Conservation (phyloP, 345 rosid species). For the Ceriops zippeliana region DNA sequence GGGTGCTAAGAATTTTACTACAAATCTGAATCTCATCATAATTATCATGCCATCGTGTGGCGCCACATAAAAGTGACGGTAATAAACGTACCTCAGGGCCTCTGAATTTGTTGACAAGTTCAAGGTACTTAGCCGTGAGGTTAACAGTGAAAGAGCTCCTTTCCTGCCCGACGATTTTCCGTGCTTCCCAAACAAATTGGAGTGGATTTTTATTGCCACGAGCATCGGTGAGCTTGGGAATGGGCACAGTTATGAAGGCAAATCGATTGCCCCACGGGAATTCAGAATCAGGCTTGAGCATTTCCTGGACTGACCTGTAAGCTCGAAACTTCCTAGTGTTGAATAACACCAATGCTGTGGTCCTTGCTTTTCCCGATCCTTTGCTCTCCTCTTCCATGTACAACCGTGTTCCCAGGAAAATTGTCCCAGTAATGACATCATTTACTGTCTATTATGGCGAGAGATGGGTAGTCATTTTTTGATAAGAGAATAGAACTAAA, state of each 20-base stretch:
- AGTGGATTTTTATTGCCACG: constrained; percentile 24
- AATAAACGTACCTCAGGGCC: constrained; percentile 31
- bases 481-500: background rate
- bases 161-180: too few species aligned
- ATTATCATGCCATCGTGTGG: too few species aligned
- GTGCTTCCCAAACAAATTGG: background rate
- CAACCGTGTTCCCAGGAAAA: constrained; percentile 43
- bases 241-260: constrained; percentile 36
- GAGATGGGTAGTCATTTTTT: background rate
- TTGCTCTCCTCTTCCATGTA: constrained; percentile 35
- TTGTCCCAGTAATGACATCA: constrained; percentile 45
- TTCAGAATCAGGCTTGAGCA: constrained; percentile 38
- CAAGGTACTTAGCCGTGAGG: constrained; percentile 18
- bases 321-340: constrained; percentile 41
- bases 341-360: constrained; percentile 46
- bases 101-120: constrained; percentile 28
- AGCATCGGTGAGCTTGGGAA: constrained; percentile 23
- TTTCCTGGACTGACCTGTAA: constrained; percentile 46
- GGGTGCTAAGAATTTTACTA: too few species aligned
- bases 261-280: constrained; percentile 51
- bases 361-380: constrained; percentile 11
- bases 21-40: too few species aligned
- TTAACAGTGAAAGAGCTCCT: too few species aligned
- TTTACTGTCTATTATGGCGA: constrained; percentile 37
- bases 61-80: background rate